phyloP scores from a whole-genome alignment of 352 stramenopile genomes.

The Globisporangium cylindrosporum region DNA sequence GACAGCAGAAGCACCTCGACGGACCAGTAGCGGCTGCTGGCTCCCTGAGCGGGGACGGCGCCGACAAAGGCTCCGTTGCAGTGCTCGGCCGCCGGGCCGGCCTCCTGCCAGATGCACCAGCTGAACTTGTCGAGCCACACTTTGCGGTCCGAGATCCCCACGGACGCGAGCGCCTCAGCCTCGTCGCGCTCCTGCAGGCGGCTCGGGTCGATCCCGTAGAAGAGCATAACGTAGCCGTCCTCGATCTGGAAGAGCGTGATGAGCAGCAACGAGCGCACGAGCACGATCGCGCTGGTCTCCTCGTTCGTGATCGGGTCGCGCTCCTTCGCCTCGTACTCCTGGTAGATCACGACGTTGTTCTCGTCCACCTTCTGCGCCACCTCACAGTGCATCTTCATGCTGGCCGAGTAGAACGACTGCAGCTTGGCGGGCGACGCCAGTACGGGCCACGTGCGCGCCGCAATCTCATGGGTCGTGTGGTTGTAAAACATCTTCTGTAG shows the following conservation, averaged over 20 bases:
- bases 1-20: constrained; percentile 28
- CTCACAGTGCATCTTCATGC: constrained; percentile 33
- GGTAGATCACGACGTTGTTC: constrained; percentile 38
- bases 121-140: constrained; percentile 26
- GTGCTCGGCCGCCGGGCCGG: constrained; percentile 12
- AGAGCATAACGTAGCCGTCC: constrained; percentile 35
- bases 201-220: constrained; percentile 28
- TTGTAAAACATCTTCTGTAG: constrained; percentile 27
- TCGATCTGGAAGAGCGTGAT: constrained; percentile 35
- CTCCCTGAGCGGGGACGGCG: constrained; percentile 20
- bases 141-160: constrained; percentile 19
- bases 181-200: constrained; percentile 23
- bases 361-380: constrained; percentile 30
- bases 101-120: constrained; percentile 25
- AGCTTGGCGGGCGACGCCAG: constrained; percentile 23
- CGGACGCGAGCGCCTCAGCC: constrained; percentile 18
- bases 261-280: constrained; percentile 29
- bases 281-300: constrained; percentile 22
- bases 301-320: constrained; percentile 15
- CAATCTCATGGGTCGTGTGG: constrained; percentile 15
- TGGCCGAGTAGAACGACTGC: constrained; percentile 26
- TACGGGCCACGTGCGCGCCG: constrained; percentile 23
- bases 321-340: constrained; percentile 29
- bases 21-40: constrained; percentile 22
- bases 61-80: constrained; percentile 20